These are phyloP conservation scores for Hypoxylon crocopeplum DNA, from an alignment of 495 filamentous ascomycete species.

Conservation along the genomic window DNA sequence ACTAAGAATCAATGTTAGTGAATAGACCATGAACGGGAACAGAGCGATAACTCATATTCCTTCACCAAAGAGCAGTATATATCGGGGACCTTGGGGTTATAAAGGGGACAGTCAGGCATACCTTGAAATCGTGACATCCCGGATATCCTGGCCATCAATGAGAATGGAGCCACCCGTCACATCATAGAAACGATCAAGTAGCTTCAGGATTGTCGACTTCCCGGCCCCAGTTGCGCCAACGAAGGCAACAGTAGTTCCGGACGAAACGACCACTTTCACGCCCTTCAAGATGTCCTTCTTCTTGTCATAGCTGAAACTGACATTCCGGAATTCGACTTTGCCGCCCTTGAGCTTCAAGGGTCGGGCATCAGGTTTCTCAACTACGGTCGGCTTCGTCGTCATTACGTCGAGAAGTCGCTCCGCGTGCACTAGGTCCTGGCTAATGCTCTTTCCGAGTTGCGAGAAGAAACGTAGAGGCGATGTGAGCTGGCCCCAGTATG, in stretches of 20 bases:
- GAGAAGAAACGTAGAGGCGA: slow-evolving; percentile 70
- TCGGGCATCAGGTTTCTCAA: slow-evolving; percentile 61
- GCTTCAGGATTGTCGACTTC: slow-evolving; percentile 77
- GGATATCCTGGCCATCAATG: slow-evolving; percentile 80
- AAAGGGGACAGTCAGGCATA: slow-evolving; percentile 26
- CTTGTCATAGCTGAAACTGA: slow-evolving; percentile 74
- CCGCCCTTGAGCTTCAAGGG: slow-evolving; percentile 65
- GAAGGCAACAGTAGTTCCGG: slow-evolving; percentile 73
- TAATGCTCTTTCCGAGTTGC: slow-evolving; percentile 63
- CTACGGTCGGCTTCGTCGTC: slow-evolving; percentile 67
- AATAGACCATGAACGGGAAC: neutral
- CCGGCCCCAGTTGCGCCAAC: slow-evolving; percentile 81
- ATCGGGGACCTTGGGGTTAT: neutral
- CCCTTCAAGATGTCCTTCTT: slow-evolving; percentile 70
- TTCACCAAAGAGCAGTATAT: neutral
- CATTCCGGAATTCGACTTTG: slow-evolving; percentile 67
- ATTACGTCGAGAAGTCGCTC: slow-evolving; percentile 76
- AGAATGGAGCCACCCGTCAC: slow-evolving; percentile 65
- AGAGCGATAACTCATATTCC: neutral
- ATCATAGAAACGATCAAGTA: slow-evolving; percentile 76
- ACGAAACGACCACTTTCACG: slow-evolving; percentile 64
- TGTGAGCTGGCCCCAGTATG: slow-evolving; percentile 72
- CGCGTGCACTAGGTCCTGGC: slow-evolving; percentile 69
- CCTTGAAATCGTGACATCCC: slow-evolving; percentile 67
- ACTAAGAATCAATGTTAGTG: slow-evolving; percentile 48